Percentiles rank a stretch among this genome's conserved stretches.
phyloP scores from a whole-genome alignment of 2,329 filamentous ascomycete genomes.

The Berkeleyomyces rouxiae region DNA sequence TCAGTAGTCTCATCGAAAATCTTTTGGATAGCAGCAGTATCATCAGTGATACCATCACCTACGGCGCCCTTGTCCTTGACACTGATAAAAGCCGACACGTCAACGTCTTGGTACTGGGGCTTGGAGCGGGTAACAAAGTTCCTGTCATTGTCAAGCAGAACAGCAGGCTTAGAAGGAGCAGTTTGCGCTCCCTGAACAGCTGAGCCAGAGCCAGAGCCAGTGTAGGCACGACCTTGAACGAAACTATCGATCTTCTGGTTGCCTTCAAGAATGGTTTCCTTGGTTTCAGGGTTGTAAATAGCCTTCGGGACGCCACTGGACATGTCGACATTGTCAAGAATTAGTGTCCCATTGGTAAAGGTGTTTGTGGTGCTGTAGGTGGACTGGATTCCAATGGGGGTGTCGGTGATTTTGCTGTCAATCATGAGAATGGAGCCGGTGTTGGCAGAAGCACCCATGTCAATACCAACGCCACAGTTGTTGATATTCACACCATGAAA shows the following conservation, averaged over 20 bases:
- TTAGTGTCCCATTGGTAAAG: conserved; percentile 60
- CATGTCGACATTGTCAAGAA: conserved; percentile 86
- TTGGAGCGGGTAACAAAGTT: conserved; percentile 70
- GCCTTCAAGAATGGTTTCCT: conserved; percentile 47
- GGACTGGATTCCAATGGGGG: conserved; percentile 59
- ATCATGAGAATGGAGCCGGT: conserved; percentile 75
- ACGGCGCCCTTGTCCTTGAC: conserved; percentile 70
- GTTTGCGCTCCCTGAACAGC: conserved; percentile 42
- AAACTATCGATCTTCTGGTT: conserved; percentile 54
- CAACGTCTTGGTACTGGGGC: conserved; percentile 64
- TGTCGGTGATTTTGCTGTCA: conserved; percentile 65
- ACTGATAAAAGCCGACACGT: conserved; percentile 58
- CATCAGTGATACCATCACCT: conserved; percentile 76
- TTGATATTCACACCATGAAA: conserved; percentile 63
- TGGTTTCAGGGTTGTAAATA: conserved; percentile 41
- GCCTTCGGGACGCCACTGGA: conserved; percentile 46
- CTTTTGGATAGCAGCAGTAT: conserved; percentile 69
- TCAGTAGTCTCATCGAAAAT: conserved; percentile 51
- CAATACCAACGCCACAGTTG: conserved; percentile 57
- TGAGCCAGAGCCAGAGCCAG: conserved; percentile 27
- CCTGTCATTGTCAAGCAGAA: conserved; percentile 45
- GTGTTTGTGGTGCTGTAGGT: conserved; percentile 48
- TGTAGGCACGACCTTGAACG: conserved; percentile 65
- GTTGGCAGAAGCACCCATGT: conserved; percentile 55
- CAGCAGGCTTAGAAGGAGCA: conserved; percentile 42